A percentile compares a stretch with the other conserved stretches of the same genome.
Evolutionary conservation across 805 yeast genomes (phyloP).

Genomic region (Ascoidea tarda): DNA sequence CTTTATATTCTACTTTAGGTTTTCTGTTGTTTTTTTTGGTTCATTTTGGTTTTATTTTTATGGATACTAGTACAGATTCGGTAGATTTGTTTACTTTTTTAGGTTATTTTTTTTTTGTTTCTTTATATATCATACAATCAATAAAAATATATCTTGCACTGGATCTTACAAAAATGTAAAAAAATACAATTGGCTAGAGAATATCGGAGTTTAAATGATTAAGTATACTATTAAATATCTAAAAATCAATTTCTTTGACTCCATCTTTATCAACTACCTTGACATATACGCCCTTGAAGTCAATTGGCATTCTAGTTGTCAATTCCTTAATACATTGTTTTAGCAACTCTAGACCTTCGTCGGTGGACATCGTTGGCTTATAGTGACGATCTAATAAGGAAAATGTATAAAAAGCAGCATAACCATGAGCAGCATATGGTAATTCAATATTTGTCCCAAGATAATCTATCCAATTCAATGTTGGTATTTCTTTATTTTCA

Average conservation of each 20-base stretch:
- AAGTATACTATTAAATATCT: too few species aligned
- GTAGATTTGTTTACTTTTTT: too few species aligned
- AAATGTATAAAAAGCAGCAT: conserved; percentile 91
- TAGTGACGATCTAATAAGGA: conserved; percentile 87
- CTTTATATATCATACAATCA: too few species aligned
- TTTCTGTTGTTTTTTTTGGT: too few species aligned
- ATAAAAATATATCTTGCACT: too few species aligned
- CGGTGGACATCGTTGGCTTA: conserved; percentile 55
- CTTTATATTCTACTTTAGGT: too few species aligned
- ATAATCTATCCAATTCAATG: conserved; percentile 83
- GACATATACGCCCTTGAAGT: conserved; percentile 75
- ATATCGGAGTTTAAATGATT: too few species aligned
- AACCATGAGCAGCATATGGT: conserved; percentile 97
- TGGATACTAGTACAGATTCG: too few species aligned
- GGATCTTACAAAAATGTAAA: too few species aligned
- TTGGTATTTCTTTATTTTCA: conserved; percentile 39
- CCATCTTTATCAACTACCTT: conserved; percentile 57
- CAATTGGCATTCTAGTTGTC: conserved; percentile 77
- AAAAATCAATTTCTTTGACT: conserved; percentile 24
- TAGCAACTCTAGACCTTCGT: conserved; percentile 68
- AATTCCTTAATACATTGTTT: conserved; percentile 67
- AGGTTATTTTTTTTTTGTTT: too few species aligned
- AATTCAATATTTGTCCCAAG: conserved; percentile 81
- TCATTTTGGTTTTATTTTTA: too few species aligned
- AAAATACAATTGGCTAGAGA: too few species aligned